Percentiles rank a stretch among this genome's conserved stretches.
phyloP scores from a whole-genome alignment of 768 basidiomycete species.

The Phlebiopsis flavidoalba region DNA sequence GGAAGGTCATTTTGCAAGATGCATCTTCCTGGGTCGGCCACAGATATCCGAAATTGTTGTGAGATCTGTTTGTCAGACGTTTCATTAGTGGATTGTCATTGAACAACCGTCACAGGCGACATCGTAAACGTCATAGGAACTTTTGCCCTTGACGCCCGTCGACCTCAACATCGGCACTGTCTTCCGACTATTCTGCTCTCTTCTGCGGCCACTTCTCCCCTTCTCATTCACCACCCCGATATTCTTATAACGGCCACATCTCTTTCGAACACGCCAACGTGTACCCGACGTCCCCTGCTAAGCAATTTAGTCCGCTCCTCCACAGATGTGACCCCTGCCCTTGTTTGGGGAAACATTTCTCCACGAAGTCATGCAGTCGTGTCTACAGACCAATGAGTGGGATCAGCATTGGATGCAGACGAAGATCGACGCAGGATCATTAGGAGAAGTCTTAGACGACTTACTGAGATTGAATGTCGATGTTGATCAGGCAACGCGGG shows the following conservation, averaged over 20 bases:
- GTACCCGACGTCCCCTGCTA: conserved; percentile 83
- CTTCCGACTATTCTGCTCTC: conserved; percentile 51
- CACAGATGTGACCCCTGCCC: conserved; percentile 56
- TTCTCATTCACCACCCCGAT: conserved; percentile 89
- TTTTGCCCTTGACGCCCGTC: conserved; percentile 27
- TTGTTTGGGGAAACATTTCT: conserved; percentile 92
- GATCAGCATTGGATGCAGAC: conserved; percentile 56
- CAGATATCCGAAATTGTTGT: conserved; percentile 58
- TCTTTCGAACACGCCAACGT: conserved; percentile 78
- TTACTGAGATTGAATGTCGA: conserved; percentile 54
- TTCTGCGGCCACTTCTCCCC: conserved; percentile 43
- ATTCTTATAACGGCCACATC: conserved; percentile 87
- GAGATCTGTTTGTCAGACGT: neutral
- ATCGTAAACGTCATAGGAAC: conserved; percentile 70
- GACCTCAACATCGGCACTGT: conserved; percentile 30
- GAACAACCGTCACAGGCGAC: conserved; percentile 51
- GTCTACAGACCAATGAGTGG: conserved; percentile 59
- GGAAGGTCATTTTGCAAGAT: conserved; percentile 60
- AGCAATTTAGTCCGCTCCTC: conserved; percentile 54
- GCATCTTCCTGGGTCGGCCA: conserved; percentile 78
- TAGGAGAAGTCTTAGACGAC: conserved; percentile 45
- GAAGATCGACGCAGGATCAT: conserved; percentile 54
- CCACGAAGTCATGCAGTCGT: conserved; percentile 86
- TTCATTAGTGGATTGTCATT: neutral
- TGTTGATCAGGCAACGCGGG: conserved; percentile 60